These are phyloP conservation scores for Venturiaceae sp. DNA, from an alignment of 2,329 filamentous ascomycete species.

Conservation along the genomic window DNA sequence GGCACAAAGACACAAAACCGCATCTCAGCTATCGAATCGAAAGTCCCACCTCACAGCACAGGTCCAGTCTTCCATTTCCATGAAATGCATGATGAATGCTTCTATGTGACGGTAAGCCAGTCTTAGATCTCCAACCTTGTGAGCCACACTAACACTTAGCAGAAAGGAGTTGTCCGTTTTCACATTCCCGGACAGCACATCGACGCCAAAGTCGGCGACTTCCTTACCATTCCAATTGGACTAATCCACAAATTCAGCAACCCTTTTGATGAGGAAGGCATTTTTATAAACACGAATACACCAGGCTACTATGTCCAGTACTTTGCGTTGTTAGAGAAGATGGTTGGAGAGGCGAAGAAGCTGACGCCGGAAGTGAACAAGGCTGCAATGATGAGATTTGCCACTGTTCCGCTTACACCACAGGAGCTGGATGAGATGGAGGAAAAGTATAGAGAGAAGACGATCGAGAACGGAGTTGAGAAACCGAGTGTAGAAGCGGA, in stretches of 20 bases:
- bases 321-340: constrained; percentile 8
- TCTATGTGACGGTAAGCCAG: constrained; percentile 6
- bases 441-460: neutral
- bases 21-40: constrained; percentile 7
- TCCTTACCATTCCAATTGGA: constrained; percentile 9
- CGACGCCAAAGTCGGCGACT: constrained; percentile 9
- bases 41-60: constrained; percentile 6
- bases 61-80: constrained; percentile 10
- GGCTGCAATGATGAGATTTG: constrained; percentile 11
- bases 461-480: neutral
- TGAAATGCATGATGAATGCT: constrained; percentile 10
- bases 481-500: neutral
- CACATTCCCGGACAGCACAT: constrained; percentile 8
- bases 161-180: constrained; percentile 10
- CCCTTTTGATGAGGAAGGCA: constrained; percentile 10
- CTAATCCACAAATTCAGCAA: constrained; percentile 10
- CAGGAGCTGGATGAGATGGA: neutral
- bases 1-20: constrained; percentile 9
- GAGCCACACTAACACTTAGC: neutral
- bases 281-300: constrained; percentile 10
- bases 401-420: constrained; percentile 7
- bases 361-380: constrained; percentile 10
- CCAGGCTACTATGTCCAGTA: constrained; percentile 7
- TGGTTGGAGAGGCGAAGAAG: constrained; percentile 9
- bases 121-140: neutral